phyloP scores from a whole-genome alignment of 1,284 basidiomycete genomes.

The Irpex sp. region DNA sequence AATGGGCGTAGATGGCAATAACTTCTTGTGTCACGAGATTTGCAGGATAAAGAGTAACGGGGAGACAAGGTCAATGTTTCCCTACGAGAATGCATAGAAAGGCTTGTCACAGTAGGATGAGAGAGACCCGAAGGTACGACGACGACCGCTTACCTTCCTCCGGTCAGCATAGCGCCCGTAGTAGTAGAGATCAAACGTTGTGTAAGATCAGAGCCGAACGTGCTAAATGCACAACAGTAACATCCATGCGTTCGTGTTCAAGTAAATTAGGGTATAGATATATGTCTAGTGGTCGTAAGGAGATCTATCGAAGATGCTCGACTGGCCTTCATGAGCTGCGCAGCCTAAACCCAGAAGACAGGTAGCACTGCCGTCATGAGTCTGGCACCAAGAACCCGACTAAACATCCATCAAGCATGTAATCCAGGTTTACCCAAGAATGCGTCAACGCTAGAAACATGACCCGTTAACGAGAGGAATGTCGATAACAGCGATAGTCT shows the following conservation, averaged over 20 bases:
- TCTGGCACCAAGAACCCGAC: constrained; percentile 84
- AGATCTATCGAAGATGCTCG: not conserved
- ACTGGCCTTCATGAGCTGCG: not conserved
- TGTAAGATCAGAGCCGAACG: not conserved
- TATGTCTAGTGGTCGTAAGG: not conserved
- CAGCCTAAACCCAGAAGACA: not conserved
- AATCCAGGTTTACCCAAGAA: constrained; percentile 93
- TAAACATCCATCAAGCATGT: constrained; percentile 89
- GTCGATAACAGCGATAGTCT: constrained; percentile 19
- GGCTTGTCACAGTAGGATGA: not conserved
- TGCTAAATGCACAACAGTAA: not conserved
- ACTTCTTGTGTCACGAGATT: not conserved
- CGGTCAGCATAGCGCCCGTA: not conserved
- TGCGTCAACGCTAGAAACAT: constrained; percentile 38
- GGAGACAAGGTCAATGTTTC: not conserved
- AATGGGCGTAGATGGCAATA: not conserved
- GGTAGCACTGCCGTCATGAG: constrained; percentile 5
- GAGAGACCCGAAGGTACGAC: not conserved
- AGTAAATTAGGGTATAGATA: not conserved
- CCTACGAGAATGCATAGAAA: not conserved
- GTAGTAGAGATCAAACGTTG: too few relatives aligned
- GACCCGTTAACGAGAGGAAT: constrained; percentile 1
- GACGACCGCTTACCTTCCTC: not conserved
- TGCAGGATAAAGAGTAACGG: not conserved
- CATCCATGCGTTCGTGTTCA: not conserved